Conservation (phyloP, 2,329 filamentous ascomycete genomes). For the Penicillium sp. region DNA sequence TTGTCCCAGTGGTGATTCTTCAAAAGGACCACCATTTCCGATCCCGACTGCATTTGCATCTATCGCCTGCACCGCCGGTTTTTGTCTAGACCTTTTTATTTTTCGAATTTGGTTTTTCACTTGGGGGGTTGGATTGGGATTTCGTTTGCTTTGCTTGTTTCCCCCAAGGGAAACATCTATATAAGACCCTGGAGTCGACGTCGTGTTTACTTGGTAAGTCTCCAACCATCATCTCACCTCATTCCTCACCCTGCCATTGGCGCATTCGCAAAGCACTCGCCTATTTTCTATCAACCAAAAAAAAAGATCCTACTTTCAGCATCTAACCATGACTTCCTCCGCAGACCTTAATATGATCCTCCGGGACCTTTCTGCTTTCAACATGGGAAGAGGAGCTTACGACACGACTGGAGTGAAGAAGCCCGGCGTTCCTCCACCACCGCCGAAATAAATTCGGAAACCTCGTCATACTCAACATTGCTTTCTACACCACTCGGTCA, state of each 20-base stretch:
- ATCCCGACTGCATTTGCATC: slow-evolving; percentile 31
- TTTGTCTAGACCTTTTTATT: slow-evolving; percentile 18
- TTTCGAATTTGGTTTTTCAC: slow-evolving; percentile 6
- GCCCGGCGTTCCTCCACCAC: slow-evolving; percentile 39
- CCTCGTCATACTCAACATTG: slow-evolving; percentile 14
- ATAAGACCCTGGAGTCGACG: slow-evolving; percentile 19
- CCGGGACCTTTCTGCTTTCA: slow-evolving; percentile 35
- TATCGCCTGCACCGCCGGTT: slow-evolving; percentile 21
- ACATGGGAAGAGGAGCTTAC: slow-evolving; percentile 46
- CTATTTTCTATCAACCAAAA: background rate
- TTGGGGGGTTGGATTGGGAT: slow-evolving; percentile 20
- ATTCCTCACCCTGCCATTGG: slow-evolving; percentile 12
- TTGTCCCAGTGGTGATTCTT: slow-evolving; percentile 25
- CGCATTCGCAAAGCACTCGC: background rate
- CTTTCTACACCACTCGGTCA: slow-evolving; percentile 17
- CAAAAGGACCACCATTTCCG: slow-evolving; percentile 30
- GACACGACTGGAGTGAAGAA: slow-evolving; percentile 47
- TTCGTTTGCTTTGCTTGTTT: slow-evolving; percentile 16
- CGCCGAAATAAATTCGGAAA: slow-evolving; percentile 29
- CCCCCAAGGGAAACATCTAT: slow-evolving; percentile 12
- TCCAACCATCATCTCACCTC: slow-evolving; percentile 13
- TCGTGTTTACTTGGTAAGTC: slow-evolving; percentile 19
- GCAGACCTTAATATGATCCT: slow-evolving; percentile 36
- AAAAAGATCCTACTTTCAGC: background rate
- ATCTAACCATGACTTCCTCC: slow-evolving; percentile 26